Percentiles rank a stretch among this genome's conserved stretches.
Conservation (phyloP, 257 asterid genomes). For the Solanum arcanum region DNA sequence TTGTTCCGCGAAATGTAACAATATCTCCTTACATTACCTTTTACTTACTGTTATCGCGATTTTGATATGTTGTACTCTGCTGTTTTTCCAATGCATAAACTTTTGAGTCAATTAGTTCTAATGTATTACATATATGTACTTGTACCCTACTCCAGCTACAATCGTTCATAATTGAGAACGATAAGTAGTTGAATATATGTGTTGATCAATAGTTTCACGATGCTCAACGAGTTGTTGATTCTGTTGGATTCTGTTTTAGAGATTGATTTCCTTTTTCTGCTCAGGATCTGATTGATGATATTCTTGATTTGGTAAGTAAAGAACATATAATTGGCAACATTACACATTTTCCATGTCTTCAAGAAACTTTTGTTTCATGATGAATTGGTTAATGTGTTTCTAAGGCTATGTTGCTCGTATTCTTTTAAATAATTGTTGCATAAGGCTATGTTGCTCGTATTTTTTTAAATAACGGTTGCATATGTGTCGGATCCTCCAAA, state of each 20-base stretch:
- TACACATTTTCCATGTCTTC: background rate
- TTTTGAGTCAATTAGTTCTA: background rate
- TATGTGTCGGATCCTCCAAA: background rate
- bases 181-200: background rate
- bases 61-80: background rate
- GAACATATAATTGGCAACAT: background rate
- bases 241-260: background rate
- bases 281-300: background rate
- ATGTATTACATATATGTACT: background rate
- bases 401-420: background rate
- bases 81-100: background rate
- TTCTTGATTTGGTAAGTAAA: background rate
- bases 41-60: background rate
- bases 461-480: rapidly evolving
- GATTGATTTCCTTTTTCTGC: background rate
- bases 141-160: background rate
- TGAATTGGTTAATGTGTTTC: background rate
- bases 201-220: background rate
- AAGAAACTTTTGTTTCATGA: background rate
- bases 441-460: background rate
- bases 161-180: background rate
- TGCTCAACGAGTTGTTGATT: background rate
- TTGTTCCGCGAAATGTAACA: background rate
- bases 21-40: background rate
- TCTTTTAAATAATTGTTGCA: background rate